Percentiles rank a stretch among this genome's conserved stretches.
phyloP scores from a whole-genome alignment of 768 basidiomycete genomes.

The Lactifluus volemus region DNA sequence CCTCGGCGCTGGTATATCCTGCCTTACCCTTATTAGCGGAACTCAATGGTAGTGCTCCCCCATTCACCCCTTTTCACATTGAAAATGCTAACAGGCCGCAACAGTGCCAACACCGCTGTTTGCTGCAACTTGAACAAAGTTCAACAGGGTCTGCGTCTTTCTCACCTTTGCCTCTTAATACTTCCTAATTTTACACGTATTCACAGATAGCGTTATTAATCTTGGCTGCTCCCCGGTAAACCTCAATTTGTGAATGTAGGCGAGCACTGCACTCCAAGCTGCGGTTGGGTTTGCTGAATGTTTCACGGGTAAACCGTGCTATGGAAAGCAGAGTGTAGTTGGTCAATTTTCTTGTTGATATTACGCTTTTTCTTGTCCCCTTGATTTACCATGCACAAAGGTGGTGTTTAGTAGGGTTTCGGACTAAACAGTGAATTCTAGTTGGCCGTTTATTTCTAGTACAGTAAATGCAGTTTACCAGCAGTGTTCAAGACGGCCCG shows the following conservation, averaged over 20 bases:
- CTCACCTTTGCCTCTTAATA: no score
- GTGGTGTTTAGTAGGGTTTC: no score
- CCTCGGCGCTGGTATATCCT: not conserved
- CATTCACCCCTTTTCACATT: not conserved
- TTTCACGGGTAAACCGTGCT: not conserved
- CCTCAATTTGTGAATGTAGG: not conserved
- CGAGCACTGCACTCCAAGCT: not conserved
- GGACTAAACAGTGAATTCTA: no score
- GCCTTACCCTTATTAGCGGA: not conserved
- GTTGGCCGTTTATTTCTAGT: no score
- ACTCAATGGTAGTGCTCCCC: not conserved
- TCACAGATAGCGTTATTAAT: not conserved
- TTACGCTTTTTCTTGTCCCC: not conserved
- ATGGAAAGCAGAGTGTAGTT: no score
- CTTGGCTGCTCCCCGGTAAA: not conserved
- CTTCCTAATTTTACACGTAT: not conserved
- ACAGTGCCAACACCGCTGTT: not conserved
- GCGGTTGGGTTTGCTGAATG: no score
- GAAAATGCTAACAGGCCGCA: not conserved
- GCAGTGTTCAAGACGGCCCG: no score
- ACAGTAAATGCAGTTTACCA: no score
- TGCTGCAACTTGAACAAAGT: not conserved
- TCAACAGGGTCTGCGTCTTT: not conserved
- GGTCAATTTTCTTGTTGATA: no score
- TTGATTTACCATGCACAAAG: no score